Evolutionary conservation across 2,329 filamentous ascomycete genomes (phyloP).

Genomic region (Alternaria sp.): DNA sequence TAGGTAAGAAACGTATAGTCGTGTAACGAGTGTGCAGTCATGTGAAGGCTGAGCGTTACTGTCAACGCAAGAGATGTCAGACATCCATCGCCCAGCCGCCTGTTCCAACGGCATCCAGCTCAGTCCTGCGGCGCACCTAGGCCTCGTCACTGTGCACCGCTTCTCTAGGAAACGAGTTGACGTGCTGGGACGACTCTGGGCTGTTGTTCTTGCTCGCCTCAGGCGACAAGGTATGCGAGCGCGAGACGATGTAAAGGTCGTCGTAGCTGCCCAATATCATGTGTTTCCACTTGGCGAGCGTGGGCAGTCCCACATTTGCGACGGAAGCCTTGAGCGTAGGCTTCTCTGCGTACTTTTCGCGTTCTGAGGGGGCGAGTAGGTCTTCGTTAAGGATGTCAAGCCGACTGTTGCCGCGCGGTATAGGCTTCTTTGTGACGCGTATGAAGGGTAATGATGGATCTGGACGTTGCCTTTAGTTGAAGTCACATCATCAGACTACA

Average conservation of each 20-base stretch:
- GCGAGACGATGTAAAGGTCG: slow-evolving; percentile 58
- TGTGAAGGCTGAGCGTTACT: background rate
- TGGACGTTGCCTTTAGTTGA: slow-evolving; percentile 28
- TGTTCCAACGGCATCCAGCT: background rate
- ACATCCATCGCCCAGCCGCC: background rate
- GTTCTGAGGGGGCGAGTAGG: slow-evolving; percentile 46
- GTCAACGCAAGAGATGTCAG: background rate
- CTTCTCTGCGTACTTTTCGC: slow-evolving; percentile 49
- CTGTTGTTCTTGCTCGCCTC: slow-evolving; percentile 47
- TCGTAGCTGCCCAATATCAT: slow-evolving; percentile 54
- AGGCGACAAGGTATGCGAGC: slow-evolving; percentile 45
- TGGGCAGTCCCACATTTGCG: slow-evolving; percentile 56
- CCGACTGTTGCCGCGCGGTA: slow-evolving; percentile 54
- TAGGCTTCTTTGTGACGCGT: slow-evolving; percentile 55
- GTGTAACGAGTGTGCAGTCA: background rate
- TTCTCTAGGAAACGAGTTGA: slow-evolving; percentile 44
- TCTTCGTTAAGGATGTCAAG: slow-evolving; percentile 56
- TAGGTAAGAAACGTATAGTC: slow-evolving; percentile 14
- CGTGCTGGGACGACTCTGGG: slow-evolving; percentile 47
- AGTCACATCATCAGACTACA: background rate
- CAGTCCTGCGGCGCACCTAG: background rate
- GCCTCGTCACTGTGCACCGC: slow-evolving; percentile 25
- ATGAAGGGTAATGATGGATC: slow-evolving; percentile 50
- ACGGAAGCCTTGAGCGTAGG: slow-evolving; percentile 56
- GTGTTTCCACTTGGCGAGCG: slow-evolving; percentile 53